A percentile compares a stretch with the other conserved stretches of the same genome.
Evolutionary conservation across 805 yeast species (phyloP).

Genomic region (Hanseniaspora vineae): DNA sequence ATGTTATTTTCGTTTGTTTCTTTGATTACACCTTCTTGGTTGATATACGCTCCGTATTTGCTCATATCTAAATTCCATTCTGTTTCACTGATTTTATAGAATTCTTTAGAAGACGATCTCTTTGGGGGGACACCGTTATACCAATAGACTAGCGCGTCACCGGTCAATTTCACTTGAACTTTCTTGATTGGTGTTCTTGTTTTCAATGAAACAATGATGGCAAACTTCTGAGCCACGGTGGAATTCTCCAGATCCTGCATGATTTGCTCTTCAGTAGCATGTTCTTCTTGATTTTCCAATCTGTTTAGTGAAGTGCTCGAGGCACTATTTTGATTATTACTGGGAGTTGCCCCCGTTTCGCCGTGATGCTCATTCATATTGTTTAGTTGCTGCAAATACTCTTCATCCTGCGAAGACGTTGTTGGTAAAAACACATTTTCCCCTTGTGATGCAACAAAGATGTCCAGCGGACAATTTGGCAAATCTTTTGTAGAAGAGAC

Average conservation of each 20-base stretch:
- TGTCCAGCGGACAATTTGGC: conserved; percentile 3
- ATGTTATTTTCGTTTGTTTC: not conserved
- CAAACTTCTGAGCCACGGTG: conserved; percentile 39
- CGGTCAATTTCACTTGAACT: conserved; percentile 30
- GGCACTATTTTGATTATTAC: conserved; percentile 1
- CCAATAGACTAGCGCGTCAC: conserved; percentile 37
- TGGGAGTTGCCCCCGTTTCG: too few relatives aligned
- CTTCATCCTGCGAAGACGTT: conserved; percentile 17
- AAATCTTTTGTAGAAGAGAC: conserved; percentile 5
- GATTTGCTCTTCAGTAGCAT: conserved; percentile 18
- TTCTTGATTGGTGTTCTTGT: conserved; percentile 28
- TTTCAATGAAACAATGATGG: conserved; percentile 33
- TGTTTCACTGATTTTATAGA: conserved; percentile 33
- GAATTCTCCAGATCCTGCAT: conserved; percentile 28
- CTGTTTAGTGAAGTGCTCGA: conserved; percentile 5
- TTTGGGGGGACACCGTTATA: conserved; percentile 40
- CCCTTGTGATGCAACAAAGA: conserved; percentile 23
- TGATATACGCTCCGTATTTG: not conserved
- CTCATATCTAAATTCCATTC: conserved; percentile 31
- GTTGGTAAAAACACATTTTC: conserved; percentile 25
- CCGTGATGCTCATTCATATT: conserved; percentile 8
- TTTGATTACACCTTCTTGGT: not conserved
- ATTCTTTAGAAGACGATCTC: conserved; percentile 31
- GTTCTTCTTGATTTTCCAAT: not conserved
- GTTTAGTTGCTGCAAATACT: conserved; percentile 16